Conservation (phyloP, 768 basidiomycete species). For the Mycena sanguinolenta region DNA sequence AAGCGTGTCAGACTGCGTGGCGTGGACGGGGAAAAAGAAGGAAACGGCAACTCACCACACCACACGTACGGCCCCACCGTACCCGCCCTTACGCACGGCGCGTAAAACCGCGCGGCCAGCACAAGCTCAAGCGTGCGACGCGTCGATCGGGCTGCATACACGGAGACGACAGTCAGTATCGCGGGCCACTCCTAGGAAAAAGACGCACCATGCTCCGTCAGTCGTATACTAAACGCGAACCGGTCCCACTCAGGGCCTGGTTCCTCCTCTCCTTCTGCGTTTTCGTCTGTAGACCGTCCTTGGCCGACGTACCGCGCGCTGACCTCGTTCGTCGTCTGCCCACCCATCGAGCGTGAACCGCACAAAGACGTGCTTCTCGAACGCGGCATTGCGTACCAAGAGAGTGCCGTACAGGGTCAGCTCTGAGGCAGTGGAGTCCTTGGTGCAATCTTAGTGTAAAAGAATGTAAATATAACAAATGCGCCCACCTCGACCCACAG, state of each 20-base stretch:
- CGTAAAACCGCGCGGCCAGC: slow-evolving; percentile 69
- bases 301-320: slow-evolving; percentile 58
- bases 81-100: slow-evolving; percentile 32
- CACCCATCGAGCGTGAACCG: slow-evolving; percentile 95
- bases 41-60: slow-evolving; percentile 24
- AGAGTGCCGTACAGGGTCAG: slow-evolving; percentile 77
- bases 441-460: too few relatives aligned
- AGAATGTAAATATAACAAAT: too few relatives aligned
- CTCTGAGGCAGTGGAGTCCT: not conserved
- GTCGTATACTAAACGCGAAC: slow-evolving; percentile 71
- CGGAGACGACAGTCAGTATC: too few relatives aligned
- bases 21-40: not conserved
- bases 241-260: slow-evolving; percentile 64
- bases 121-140: slow-evolving; percentile 71
- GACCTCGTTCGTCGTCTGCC: slow-evolving; percentile 93
- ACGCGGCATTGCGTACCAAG: slow-evolving; percentile 89
- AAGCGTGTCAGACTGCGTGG: not conserved
- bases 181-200: slow-evolving; percentile 54
- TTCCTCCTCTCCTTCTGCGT: slow-evolving; percentile 20
- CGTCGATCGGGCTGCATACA: too few relatives aligned
- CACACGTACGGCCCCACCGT: slow-evolving; percentile 33
- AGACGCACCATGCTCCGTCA: slow-evolving; percentile 72
- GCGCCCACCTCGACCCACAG: slow-evolving; percentile 5
- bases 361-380: slow-evolving; percentile 87
- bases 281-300: too few relatives aligned